Conservation (phyloP, 768 basidiomycete species). For the Lentinula guzmanii region DNA sequence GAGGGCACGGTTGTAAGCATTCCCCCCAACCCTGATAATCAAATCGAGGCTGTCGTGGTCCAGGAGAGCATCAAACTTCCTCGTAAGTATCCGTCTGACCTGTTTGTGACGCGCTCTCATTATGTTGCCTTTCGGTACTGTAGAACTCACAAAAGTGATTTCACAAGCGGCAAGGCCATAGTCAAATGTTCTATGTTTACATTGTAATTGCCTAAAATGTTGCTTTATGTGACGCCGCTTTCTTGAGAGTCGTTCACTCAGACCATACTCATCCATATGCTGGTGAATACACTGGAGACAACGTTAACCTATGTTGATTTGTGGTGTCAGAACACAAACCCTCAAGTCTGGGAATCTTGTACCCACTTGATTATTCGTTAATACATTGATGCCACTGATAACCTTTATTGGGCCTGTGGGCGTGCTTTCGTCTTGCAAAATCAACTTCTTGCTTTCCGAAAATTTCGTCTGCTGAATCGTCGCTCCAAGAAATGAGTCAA, state of each 20-base stretch:
- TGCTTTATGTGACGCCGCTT: not conserved
- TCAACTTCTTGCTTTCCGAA: slow-evolving; percentile 49
- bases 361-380: slow-evolving; percentile 80
- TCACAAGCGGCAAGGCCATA: slow-evolving; percentile 61
- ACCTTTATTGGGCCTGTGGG: slow-evolving; percentile 29
- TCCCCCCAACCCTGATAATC: slow-evolving; percentile 83
- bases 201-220: slow-evolving; percentile 5
- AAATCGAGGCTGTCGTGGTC: slow-evolving; percentile 79
- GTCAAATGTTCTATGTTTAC: slow-evolving; percentile 12
- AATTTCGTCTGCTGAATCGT: slow-evolving; percentile 80
- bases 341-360: slow-evolving; percentile 8
- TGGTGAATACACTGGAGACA: slow-evolving; percentile 30
- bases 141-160: slow-evolving; percentile 75
- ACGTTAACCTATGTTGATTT: slow-evolving; percentile 29
- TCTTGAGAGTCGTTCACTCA: not conserved
- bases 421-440: slow-evolving; percentile 52
- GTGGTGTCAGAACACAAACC: slow-evolving; percentile 4
- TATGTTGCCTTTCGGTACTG: not conserved
- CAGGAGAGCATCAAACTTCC: slow-evolving; percentile 78
- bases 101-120: not conserved
- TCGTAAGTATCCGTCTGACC: slow-evolving; percentile 45
- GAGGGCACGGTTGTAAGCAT: slow-evolving; percentile 54
- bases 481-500: slow-evolving; percentile 86
- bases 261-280: not conserved
- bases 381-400: slow-evolving; percentile 58